Base-by-base conservation (phyloP, 2,329 filamentous ascomycete species). In the Microcera coccophila region DNA sequence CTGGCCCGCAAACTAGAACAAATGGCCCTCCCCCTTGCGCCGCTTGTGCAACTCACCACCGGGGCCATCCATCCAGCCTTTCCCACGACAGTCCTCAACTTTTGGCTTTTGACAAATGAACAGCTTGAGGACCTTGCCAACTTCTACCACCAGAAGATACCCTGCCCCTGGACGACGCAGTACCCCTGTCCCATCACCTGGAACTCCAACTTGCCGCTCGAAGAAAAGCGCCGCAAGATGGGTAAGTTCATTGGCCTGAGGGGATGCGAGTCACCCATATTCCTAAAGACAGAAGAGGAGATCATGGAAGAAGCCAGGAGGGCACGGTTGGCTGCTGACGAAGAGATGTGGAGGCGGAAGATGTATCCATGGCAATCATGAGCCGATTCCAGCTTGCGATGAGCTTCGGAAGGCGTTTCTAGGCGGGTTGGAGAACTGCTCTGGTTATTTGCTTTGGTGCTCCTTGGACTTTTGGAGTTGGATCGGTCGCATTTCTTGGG, bases 201-300 rank as follows among this genome's bases (percentile, higher is more conserved):
- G 85, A 61, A 64, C 2, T 62, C 64, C 4, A 65, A 72, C 46
- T 62, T 81, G 45, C 64, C 70, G 3, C 62, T 82, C 19, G 78
- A 82, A 62, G 75, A 90, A 60, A 90, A 90, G 72, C 73, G 85
- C 48, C 71, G 84, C 48, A 81, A 82, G 65, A 79, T 89, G 59
- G 85, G 85, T 35, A 72, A 78, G 53, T 90, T 90, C 53, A 87
- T 89, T 59, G 85, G 85, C 11, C 68, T 90, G 43, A 68, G 79
- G 38, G 84, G 82, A 2, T 73, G 71, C 48, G 67, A 73, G 29
- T 62, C 60, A 15, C 69, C 70, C 9, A 47, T 57, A 39, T 41
- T 60, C 36, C 50, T 66, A 47, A 68, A 65, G 59, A 66, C 65
- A 8, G 71, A 77, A 53, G 71, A 76, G 26, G 70, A 78, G 49